Percentiles rank a stretch among this genome's conserved stretches.
These are phyloP conservation scores for Boletus rubropictus DNA, from an alignment of 768 basidiomycete genomes.

Conservation along the genomic window DNA sequence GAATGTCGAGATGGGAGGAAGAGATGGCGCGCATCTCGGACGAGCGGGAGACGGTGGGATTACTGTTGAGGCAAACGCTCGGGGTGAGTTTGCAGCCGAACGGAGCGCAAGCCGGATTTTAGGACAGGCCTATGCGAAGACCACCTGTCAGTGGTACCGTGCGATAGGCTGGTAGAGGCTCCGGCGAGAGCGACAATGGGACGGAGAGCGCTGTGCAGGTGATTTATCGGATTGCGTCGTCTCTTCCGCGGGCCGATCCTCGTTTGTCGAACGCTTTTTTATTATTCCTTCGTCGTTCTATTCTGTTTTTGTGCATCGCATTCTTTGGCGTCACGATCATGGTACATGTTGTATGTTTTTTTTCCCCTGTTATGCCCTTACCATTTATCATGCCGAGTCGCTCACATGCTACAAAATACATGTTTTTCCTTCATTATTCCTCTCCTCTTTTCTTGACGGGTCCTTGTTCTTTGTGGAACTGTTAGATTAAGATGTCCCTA, in stretches of 20 bases:
- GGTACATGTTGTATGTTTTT: conserved; percentile 3
- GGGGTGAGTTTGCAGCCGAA: conserved; percentile 34
- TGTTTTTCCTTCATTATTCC: background rate
- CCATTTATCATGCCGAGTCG: background rate
- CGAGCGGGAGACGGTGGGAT: conserved; percentile 62
- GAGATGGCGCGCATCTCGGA: conserved; percentile 62
- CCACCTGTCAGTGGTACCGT: background rate
- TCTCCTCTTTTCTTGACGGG: background rate
- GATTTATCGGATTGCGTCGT: background rate
- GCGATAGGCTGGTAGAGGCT: background rate
- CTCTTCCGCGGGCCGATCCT: background rate
- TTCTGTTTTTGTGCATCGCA: background rate
- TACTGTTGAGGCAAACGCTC: conserved; percentile 61
- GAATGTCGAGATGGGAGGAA: conserved; percentile 64
- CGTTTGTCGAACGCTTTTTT: background rate
- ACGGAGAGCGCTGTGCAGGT: background rate
- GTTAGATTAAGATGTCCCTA: too few relatives aligned
- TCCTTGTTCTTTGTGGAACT: too few relatives aligned
- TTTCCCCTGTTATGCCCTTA: background rate
- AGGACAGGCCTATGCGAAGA: background rate
- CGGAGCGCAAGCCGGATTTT: conserved; percentile 3
- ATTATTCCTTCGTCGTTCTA: background rate
- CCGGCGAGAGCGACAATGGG: background rate
- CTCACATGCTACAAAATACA: background rate
- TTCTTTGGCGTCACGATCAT: background rate